These are phyloP conservation scores for Paecilomyces sp. DNA, from an alignment of 2,329 filamentous ascomycete genomes.

Conservation along the genomic window DNA sequence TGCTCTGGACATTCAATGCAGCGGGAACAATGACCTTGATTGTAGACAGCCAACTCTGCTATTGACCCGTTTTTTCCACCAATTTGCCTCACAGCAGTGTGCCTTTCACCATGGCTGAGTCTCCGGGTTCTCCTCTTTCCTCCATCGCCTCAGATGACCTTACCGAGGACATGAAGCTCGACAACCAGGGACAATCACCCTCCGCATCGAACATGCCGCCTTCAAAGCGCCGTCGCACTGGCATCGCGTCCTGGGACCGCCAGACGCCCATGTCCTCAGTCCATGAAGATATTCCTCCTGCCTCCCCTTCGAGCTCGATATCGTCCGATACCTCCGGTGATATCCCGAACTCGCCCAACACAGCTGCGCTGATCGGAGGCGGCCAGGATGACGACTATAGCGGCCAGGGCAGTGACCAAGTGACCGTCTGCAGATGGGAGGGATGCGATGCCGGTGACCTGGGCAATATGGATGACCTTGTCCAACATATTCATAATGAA, in stretches of 20 bases:
- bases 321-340: slow-evolving; percentile 88
- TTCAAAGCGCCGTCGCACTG: slow-evolving; percentile 43
- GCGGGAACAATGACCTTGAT: slow-evolving; percentile 1
- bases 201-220: slow-evolving; percentile 35
- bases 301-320: slow-evolving; percentile 59
- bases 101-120: slow-evolving; percentile 41
- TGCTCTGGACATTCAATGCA: slow-evolving; percentile 14
- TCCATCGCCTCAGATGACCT: slow-evolving; percentile 58
- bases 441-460: slow-evolving; percentile 65
- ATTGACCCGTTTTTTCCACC: background rate
- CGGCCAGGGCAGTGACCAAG: slow-evolving; percentile 64
- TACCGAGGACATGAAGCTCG: slow-evolving; percentile 50
- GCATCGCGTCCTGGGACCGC: slow-evolving; percentile 37
- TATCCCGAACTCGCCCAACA: slow-evolving; percentile 64
- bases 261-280: slow-evolving; percentile 44
- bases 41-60: background rate
- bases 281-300: slow-evolving; percentile 31
- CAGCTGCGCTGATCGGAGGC: slow-evolving; percentile 30
- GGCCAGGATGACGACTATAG: slow-evolving; percentile 56
- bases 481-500: slow-evolving; percentile 81
- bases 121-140: slow-evolving; percentile 57
- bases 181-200: slow-evolving; percentile 41
- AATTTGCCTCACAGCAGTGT: background rate
- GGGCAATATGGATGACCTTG: slow-evolving; percentile 72
- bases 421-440: slow-evolving; percentile 72